These are phyloP conservation scores for Acanthamoeba royreba DNA, from an alignment of 208 protist species.

Conservation along the genomic window DNA sequence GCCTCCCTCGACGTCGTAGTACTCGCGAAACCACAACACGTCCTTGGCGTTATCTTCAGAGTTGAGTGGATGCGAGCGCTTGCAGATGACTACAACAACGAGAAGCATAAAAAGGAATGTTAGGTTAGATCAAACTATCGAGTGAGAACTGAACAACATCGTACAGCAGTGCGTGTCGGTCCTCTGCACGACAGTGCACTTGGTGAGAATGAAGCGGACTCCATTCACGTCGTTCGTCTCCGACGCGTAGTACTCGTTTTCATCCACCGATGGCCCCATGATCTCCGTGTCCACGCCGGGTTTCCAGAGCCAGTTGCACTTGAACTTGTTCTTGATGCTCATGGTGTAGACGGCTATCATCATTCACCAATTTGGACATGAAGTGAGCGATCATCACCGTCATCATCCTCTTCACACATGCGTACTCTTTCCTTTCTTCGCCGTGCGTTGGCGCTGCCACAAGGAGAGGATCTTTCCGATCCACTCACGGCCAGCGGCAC, in stretches of 20 bases:
- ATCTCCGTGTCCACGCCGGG: neutral
- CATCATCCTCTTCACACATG: neutral
- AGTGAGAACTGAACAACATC: neutral
- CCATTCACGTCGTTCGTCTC: neutral
- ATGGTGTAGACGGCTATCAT: neutral
- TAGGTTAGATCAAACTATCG: neutral
- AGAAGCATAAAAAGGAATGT: neutral
- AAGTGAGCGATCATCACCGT: neutral
- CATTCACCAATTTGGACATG: neutral
- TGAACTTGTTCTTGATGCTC: neutral
- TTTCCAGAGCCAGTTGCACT: neutral
- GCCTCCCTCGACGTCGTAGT: neutral
- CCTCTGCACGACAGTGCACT: neutral
- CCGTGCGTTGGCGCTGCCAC: neutral
- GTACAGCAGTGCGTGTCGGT: neutral
- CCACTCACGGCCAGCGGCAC: neutral
- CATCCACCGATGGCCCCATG: neutral
- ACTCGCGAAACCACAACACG: neutral
- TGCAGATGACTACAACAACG: neutral
- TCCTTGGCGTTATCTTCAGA: neutral
- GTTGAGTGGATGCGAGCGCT: neutral
- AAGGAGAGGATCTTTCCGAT: neutral
- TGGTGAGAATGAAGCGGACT: neutral
- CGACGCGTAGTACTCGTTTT: neutral
- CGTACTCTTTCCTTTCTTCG: neutral